These are phyloP conservation scores for Adansonia rubrostipa DNA, from an alignment of 441 rosid species.

Conservation along the genomic window DNA sequence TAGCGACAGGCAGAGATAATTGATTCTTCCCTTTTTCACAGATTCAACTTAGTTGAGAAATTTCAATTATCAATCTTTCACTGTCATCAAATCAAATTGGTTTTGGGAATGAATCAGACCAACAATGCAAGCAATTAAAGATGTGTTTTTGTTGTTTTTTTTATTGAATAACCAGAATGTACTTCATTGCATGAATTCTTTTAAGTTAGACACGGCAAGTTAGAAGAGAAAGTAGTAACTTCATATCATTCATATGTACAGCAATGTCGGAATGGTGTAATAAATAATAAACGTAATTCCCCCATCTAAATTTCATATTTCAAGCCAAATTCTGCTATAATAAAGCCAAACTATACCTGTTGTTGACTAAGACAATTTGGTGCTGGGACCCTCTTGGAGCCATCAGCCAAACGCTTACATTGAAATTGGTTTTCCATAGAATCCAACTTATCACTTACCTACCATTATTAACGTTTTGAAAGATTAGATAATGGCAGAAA, in stretches of 20 bases:
- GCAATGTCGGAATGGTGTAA: neutral
- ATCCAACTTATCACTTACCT: constrained; percentile 56
- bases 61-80: neutral
- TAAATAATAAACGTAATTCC: neutral
- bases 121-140: neutral
- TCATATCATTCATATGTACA: neutral
- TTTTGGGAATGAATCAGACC: neutral
- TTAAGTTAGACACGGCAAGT: neutral
- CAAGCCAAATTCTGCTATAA: neutral
- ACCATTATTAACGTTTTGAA: constrained; percentile 17
- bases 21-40: neutral
- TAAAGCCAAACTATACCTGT: constrained; percentile 39
- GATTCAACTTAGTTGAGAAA: neutral
- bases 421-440: constrained; percentile 58
- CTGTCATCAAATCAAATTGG: neutral
- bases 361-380: constrained; percentile 59
- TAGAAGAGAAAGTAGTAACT: neutral
- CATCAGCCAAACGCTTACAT: constrained; percentile 77
- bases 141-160: neutral
- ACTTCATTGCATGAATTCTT: neutral
- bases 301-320: constrained; percentile 6
- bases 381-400: constrained; percentile 80
- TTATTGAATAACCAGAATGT: neutral
- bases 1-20: too few relatives aligned
- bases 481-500: neutral